phyloP scores from a whole-genome alignment of 305 asterid genomes.

The Salvia sclarea region DNA sequence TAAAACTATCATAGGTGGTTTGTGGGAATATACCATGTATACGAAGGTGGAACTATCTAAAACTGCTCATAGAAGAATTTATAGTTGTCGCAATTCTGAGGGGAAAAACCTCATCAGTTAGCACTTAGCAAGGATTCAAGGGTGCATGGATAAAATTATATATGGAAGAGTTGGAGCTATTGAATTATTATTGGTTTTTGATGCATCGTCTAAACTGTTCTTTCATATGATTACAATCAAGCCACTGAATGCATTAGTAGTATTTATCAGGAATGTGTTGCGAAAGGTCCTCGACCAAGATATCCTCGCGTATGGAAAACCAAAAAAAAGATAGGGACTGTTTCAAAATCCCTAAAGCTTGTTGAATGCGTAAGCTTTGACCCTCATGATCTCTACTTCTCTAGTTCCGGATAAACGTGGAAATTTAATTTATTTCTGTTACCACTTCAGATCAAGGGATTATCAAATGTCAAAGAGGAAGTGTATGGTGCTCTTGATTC shows the following conservation, averaged over 20 bases:
- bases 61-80: neutral
- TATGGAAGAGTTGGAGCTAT: neutral
- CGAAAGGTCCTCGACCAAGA: constrained; percentile 95
- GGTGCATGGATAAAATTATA: neutral
- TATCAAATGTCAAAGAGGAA: constrained; percentile 95
- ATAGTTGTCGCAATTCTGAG: neutral
- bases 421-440: constrained; percentile 18
- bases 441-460: constrained; percentile 63
- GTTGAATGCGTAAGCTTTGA: constrained; percentile 74
- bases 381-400: constrained; percentile 18
- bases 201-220: neutral
- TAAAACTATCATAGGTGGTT: neutral
- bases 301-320: constrained; percentile 92
- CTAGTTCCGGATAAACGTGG: constrained; percentile 11
- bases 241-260: constrained; percentile 18
- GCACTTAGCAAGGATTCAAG: neutral
- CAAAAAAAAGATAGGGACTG: constrained; percentile 69
- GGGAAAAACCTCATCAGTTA: neutral
- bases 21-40: too few relatives aligned
- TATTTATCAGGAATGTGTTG: constrained; percentile 67
- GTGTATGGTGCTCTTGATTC: constrained; percentile 94
- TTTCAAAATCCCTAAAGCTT: constrained; percentile 85
- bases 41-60: too few relatives aligned
- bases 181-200: neutral
- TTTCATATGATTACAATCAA: neutral